Evolutionary conservation across 2,329 filamentous ascomycete species (phyloP), one percentile per base, ranked within the genome.

Genomic region (Shiraia sp.): DNA sequence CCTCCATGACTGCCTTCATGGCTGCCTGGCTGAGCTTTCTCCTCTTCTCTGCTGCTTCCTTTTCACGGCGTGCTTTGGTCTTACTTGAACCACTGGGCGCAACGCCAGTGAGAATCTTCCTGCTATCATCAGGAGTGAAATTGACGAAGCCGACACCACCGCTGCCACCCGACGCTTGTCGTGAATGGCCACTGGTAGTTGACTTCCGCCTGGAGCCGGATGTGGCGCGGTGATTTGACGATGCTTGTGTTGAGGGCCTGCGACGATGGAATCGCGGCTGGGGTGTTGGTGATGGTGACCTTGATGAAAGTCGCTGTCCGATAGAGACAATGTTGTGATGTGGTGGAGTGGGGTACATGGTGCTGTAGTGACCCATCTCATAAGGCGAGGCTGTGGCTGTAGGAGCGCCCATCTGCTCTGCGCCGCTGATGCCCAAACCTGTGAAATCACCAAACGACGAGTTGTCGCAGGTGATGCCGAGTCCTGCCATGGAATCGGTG

Each of bases 41-140:
- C 57, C 88, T 77, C 70, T 86, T 85, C 62, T 96, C 92, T 38
- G 80, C 77, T 2, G 89, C 89, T 73, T 96, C 92, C 67, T 89
- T 87, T 69, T 97, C 92, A 36, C 93, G 76, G 40, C 90, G 75
- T n/a, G 90, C 90, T 67, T 96, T 96, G 7, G 93, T 97, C 79
- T 97, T 97, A 54, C 83, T 88, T 55, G 85, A 90, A 8, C 93
- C 93, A 52, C 86, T 91, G 1, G 92, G 92, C 32, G 93, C 93
- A 10, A 99, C 93, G 4, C 91, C 92, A 6, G 82, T 89, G 69
- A 99, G 81, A 30, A 99, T 85, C 63, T 87, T 82, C 10, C 79
- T 75, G 58, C 84, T 85, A 68, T 99, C 91, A 35, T 79, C 76
- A 1, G 90, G 85, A 1, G 91, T 96, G 71, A 88, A 96, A 69